phyloP scores from a whole-genome alignment of 192 early-diverging fungal species.

The Mortierella antarctica region DNA sequence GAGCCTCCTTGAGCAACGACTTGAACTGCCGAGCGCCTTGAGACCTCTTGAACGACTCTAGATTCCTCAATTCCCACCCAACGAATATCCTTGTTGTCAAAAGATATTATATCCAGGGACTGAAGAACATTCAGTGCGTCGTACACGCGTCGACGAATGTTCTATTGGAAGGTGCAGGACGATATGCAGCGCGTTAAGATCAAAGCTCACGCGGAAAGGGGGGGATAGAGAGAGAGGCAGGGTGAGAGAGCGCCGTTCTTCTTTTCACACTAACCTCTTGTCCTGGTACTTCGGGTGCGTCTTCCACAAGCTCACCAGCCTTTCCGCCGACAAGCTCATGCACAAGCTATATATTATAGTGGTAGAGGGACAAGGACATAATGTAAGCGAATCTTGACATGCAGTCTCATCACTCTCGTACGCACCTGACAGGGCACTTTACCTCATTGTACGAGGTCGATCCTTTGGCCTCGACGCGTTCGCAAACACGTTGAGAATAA shows the following conservation, averaged over 20 bases:
- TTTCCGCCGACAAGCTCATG: constrained; percentile 23
- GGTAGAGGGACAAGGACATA: not conserved
- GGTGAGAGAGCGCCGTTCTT: too few relatives aligned
- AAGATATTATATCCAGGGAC: constrained; percentile 70
- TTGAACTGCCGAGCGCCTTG: not conserved
- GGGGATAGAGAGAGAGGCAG: not conserved
- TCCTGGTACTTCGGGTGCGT: constrained; percentile 1
- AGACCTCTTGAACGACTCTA: constrained; percentile 20
- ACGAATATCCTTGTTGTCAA: constrained; percentile 70
- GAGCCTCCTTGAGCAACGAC: not conserved
- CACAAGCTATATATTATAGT: constrained; percentile 26
- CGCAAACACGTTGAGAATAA: constrained; percentile 70
- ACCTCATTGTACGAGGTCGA: constrained; percentile 72
- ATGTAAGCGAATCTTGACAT: not conserved
- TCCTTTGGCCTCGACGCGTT: constrained; percentile 67
- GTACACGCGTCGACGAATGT: constrained; percentile 75
- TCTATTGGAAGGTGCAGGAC: constrained; percentile 54
- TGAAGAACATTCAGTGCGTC: constrained; percentile 78
- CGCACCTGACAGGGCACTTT: not conserved
- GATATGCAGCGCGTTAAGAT: not conserved
- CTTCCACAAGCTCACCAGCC: constrained; percentile 8
- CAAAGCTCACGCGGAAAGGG: not conserved
- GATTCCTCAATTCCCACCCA: constrained; percentile 70
- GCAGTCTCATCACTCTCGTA: not conserved
- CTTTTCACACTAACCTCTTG: constrained; percentile 25